Conservation (phyloP, 2,329 filamentous ascomycete genomes). For the Neoscytalidium dimidiatum region DNA sequence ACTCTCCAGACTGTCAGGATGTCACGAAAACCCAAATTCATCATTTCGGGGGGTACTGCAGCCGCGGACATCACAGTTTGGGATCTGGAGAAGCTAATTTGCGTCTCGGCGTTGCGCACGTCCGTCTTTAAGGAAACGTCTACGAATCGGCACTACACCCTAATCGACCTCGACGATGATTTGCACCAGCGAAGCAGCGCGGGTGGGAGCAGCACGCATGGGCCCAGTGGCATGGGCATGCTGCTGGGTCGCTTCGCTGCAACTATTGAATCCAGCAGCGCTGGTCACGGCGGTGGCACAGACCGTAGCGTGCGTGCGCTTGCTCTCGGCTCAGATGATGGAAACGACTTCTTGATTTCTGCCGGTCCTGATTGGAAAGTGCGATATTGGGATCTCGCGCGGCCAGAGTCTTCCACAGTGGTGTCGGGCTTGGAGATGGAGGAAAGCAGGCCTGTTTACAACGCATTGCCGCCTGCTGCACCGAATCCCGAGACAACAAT, state of each 20-base stretch:
- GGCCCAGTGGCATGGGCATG: slow-evolving; percentile 67
- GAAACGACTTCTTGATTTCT: slow-evolving; percentile 79
- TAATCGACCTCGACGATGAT: slow-evolving; percentile 86
- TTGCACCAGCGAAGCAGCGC: background rate
- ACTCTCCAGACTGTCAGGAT: slow-evolving; percentile 63
- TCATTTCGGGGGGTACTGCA: slow-evolving; percentile 83
- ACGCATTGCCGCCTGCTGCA: slow-evolving; percentile 4
- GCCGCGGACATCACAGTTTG: slow-evolving; percentile 91
- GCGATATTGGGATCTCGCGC: slow-evolving; percentile 87
- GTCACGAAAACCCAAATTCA: slow-evolving; percentile 75
- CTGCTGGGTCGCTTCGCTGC: slow-evolving; percentile 76
- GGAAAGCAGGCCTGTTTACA: slow-evolving; percentile 24
- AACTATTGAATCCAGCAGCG: slow-evolving; percentile 47
- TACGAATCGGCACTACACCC: slow-evolving; percentile 47
- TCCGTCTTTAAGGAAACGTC: slow-evolving; percentile 49
- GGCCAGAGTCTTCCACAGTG: slow-evolving; percentile 74
- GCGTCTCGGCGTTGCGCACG: slow-evolving; percentile 82
- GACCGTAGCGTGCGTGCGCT: slow-evolving; percentile 76
- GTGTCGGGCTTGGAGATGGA: slow-evolving; percentile 70
- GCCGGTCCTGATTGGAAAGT: slow-evolving; percentile 88
- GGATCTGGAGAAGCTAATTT: slow-evolving; percentile 89
- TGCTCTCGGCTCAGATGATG: slow-evolving; percentile 70
- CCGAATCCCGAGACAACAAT: slow-evolving; percentile 18
- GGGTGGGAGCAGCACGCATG: slow-evolving; percentile 36
- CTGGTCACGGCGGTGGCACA: slow-evolving; percentile 36